These are phyloP conservation scores for Tylopilus balloui DNA, from an alignment of 768 basidiomycete genomes.

Conservation along the genomic window DNA sequence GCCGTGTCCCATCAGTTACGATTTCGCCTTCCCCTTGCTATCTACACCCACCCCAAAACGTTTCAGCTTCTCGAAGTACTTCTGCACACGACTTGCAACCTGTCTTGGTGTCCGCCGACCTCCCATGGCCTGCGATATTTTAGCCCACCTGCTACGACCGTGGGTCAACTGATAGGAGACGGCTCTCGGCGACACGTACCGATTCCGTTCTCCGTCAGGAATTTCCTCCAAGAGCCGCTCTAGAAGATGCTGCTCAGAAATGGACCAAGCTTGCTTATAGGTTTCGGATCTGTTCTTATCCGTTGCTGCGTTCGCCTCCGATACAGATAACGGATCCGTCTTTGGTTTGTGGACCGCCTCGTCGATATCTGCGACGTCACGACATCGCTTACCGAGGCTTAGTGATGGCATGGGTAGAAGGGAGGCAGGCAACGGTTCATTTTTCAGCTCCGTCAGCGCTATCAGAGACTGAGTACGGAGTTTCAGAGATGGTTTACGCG, in stretches of 20 bases:
- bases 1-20: constrained; percentile 6
- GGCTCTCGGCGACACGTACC: constrained; percentile 39
- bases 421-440: constrained; percentile 6
- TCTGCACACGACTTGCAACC: constrained; percentile 86
- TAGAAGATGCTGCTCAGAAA: constrained; percentile 70
- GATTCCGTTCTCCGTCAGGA: constrained; percentile 70
- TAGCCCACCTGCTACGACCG: constrained; percentile 54
- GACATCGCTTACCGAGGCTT: constrained; percentile 27
- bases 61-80: constrained; percentile 82
- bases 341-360: constrained; percentile 13
- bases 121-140: constrained; percentile 79
- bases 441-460: constrained; percentile 7
- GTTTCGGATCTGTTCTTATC: constrained; percentile 45
- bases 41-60: constrained; percentile 57
- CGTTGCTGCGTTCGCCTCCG: constrained; percentile 19
- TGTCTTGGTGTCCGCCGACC: constrained; percentile 74
- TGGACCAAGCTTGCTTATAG: constrained; percentile 80
- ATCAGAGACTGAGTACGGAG: constrained; percentile 21
- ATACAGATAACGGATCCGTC: constrained; percentile 10
- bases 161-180: constrained; percentile 9
- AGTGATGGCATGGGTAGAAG: constrained; percentile 13
- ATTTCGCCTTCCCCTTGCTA: constrained; percentile 21
- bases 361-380: constrained; percentile 18
- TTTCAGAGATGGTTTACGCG: constrained; percentile 31
- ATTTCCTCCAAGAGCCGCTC: constrained; percentile 72